These are phyloP conservation scores for Pholiota conissans DNA, from an alignment of 768 basidiomycete species.

Conservation along the genomic window DNA sequence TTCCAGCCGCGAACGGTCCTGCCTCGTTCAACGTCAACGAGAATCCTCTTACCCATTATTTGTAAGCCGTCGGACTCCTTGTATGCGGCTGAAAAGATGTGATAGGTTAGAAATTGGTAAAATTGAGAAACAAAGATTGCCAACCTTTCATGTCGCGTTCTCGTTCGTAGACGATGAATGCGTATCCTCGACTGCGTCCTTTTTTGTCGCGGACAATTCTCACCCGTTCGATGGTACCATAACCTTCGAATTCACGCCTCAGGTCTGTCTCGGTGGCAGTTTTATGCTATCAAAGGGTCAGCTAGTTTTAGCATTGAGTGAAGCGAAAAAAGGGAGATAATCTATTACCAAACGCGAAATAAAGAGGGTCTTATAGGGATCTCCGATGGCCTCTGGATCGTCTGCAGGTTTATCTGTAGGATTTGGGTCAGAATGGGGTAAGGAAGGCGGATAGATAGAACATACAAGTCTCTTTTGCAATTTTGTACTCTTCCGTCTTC, in stretches of 20 bases:
- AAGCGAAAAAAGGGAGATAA: slow-evolving; percentile 15
- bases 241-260: slow-evolving; percentile 92
- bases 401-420: slow-evolving; percentile 89
- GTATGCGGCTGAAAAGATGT: slow-evolving; percentile 70
- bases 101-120: slow-evolving; percentile 14
- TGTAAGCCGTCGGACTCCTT: slow-evolving; percentile 98
- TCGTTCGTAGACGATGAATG: slow-evolving; percentile 96
- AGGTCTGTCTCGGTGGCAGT: slow-evolving; percentile 89
- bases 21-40: slow-evolving; percentile 98
- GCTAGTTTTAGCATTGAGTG: slow-evolving; percentile 8
- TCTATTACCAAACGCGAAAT: slow-evolving; percentile 79
- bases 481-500: slow-evolving; percentile 72
- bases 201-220: slow-evolving; percentile 92
- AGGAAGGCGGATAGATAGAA: slow-evolving; percentile 16
- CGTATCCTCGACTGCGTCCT: slow-evolving; percentile 85
- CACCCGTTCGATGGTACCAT: slow-evolving; percentile 92
- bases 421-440: slow-evolving; percentile 10
- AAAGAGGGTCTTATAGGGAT: slow-evolving; percentile 98
- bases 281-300: slow-evolving; percentile 70
- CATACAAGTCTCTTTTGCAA: slow-evolving; percentile 85
- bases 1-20: slow-evolving; percentile 99
- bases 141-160: slow-evolving; percentile 99
- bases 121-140: slow-evolving; percentile 12
- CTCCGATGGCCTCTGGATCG: slow-evolving; percentile 87
- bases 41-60: slow-evolving; percentile 92